Evolutionary conservation across 345 rosid genomes (phyloP), one percentile per base, ranked within the genome.

Genomic region (Carallia brachiata): DNA sequence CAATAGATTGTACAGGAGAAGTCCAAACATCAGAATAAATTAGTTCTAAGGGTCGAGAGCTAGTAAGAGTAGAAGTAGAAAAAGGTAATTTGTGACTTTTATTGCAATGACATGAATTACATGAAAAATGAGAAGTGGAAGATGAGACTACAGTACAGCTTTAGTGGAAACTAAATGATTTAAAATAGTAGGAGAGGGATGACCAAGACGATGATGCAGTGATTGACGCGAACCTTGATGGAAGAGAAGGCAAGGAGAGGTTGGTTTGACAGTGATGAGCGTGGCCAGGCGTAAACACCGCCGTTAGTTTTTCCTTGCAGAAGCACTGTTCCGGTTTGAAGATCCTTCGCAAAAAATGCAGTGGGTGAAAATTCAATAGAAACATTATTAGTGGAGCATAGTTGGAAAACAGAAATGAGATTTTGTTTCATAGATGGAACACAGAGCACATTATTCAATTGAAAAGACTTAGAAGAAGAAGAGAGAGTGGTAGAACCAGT

Each of bases 31-130:
- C n/a, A 7, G 16, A 40, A 7, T 27, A 64, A 6, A 64, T 12
- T 2, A 59, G 1, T 9, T 69, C 56, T 6, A 60, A 32, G 0
- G 72, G 72, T 6, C 4, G 16, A 18, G 6, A 27, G 44, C 56
- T 23, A 5, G 17, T 31, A 1, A 69, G 4, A 2, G 37, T 30
- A 16, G 61, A 66, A 2, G 7, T 16, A 32, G n/a, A n/a, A 32
- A 69, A 60, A 8, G 63, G 52, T 10, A 58, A 44, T 1, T 34
- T 40, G 2, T 69, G 65, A 6, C 59, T 61, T 60, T 61, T 48
- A 48, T 27, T 50, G 9, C 17, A 44, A 2, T 40, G 4, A 18
- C 59, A 31, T 1, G 50, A 8, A 12, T n/a, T 10, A 59, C 6
- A 40, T 17, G 3, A 7, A 50, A 9, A 40, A 1, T 2, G 40